phyloP scores from a whole-genome alignment of 1,284 basidiomycete species.

The Melampsora larici-populina region DNA sequence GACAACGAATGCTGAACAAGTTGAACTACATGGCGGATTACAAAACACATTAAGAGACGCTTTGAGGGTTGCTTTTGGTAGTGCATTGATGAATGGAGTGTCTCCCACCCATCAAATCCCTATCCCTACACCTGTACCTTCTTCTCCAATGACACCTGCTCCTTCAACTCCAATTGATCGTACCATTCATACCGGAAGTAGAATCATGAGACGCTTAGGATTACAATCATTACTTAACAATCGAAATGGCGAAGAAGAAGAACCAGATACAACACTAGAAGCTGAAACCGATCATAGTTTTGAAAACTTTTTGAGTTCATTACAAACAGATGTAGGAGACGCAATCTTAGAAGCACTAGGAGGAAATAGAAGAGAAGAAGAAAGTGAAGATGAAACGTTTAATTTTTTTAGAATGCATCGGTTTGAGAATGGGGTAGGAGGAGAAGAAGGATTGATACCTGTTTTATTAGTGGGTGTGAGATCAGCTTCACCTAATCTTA shows the following conservation, averaged over 20 bases:
- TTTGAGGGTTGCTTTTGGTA: slow-evolving; percentile 12
- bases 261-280: too few species aligned
- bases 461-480: slow-evolving; percentile 17
- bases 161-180: background rate
- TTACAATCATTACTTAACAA: background rate
- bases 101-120: background rate
- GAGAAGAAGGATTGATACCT: slow-evolving; percentile 1
- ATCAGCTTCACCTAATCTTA: slow-evolving; percentile 6
- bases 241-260: too few species aligned
- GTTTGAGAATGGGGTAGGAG: background rate
- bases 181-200: background rate
- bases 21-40: background rate
- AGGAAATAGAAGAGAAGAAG: background rate
- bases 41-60: slow-evolving; percentile 20
- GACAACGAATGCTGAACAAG: background rate
- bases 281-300: background rate
- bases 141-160: background rate
- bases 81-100: slow-evolving; percentile 11
- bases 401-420: slow-evolving; percentile 29
- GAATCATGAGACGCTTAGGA: slow-evolving; percentile 47
- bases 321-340: slow-evolving; percentile 14
- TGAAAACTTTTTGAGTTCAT: slow-evolving; percentile 4
- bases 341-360: slow-evolving; percentile 11
- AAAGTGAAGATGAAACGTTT: background rate
- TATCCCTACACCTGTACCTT: background rate